These are phyloP conservation scores for Pseudogymnoascus sp. DNA, from an alignment of 2,329 filamentous ascomycete genomes.

Conservation along the genomic window DNA sequence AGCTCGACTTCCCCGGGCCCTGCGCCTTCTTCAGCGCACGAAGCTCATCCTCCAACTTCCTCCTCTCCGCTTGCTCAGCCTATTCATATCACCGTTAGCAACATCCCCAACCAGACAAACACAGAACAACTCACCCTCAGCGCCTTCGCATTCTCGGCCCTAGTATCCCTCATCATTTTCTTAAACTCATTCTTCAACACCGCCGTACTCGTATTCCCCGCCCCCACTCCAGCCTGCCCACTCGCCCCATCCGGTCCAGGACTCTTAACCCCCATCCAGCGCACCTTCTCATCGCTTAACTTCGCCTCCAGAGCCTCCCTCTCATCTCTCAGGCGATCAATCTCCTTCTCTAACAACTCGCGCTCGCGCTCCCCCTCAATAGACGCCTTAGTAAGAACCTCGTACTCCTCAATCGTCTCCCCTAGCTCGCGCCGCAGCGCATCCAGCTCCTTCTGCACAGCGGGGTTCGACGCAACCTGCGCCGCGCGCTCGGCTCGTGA, in stretches of 20 bases:
- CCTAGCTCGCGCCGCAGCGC: slow-evolving; percentile 57
- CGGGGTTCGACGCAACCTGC: slow-evolving; percentile 52
- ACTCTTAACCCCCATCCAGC: slow-evolving; percentile 54
- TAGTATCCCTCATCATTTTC: slow-evolving; percentile 71
- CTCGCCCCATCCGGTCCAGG: slow-evolving; percentile 34
- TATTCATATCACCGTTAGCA: slow-evolving; percentile 29
- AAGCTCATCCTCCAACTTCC: slow-evolving; percentile 56
- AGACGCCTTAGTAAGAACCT: slow-evolving; percentile 60
- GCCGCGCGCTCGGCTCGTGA: slow-evolving; percentile 60
- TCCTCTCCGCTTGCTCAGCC: slow-evolving; percentile 65
- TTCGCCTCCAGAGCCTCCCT: slow-evolving; percentile 56
- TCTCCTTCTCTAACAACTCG: slow-evolving; percentile 52
- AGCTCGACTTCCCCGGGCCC: slow-evolving; percentile 29
- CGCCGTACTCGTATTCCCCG: slow-evolving; percentile 50
- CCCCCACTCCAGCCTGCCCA: slow-evolving; percentile 22
- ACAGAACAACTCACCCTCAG: slow-evolving; percentile 48
- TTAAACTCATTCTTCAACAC: slow-evolving; percentile 69
- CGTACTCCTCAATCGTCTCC: slow-evolving; percentile 62
- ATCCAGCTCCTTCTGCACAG: slow-evolving; percentile 53
- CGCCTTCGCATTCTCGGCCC: slow-evolving; percentile 56
- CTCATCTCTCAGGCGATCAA: slow-evolving; percentile 57
- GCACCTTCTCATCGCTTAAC: slow-evolving; percentile 59
- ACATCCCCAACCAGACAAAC: background rate
- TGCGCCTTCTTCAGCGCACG: slow-evolving; percentile 37
- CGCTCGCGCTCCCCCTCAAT: slow-evolving; percentile 67